Percentiles rank a stretch among this genome's conserved stretches.
These are phyloP conservation scores for Lanmaoa rubissima DNA, from an alignment of 768 basidiomycete genomes.

Conservation along the genomic window DNA sequence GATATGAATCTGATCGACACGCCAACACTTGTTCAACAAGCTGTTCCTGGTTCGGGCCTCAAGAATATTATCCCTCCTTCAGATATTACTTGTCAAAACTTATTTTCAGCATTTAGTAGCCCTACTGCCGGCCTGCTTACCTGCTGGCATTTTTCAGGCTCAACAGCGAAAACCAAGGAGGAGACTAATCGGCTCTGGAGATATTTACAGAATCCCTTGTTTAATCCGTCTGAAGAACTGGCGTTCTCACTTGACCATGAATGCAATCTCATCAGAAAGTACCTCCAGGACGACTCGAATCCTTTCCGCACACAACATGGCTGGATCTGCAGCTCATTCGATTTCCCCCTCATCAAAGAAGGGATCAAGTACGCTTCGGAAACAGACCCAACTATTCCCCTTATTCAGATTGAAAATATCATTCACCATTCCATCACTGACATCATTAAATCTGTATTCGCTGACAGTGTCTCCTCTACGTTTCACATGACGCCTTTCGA, in stretches of 20 bases:
- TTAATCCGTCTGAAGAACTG: slow-evolving; percentile 4
- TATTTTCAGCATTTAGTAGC: not conserved
- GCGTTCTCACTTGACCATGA: not conserved
- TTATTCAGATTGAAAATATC: not conserved
- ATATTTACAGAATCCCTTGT: slow-evolving; percentile 22
- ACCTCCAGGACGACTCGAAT: slow-evolving; percentile 1
- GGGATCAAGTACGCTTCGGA: no score
- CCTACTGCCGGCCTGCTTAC: not conserved
- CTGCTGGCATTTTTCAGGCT: not conserved
- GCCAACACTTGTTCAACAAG: not conserved
- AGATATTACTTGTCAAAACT: not conserved
- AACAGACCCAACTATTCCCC: no score
- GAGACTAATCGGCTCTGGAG: slow-evolving; percentile 20
- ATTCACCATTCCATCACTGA: not conserved
- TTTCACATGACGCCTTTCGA: slow-evolving; percentile 4
- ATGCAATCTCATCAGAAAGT: not conserved
- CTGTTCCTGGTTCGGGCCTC: not conserved
- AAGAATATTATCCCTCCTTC: not conserved
- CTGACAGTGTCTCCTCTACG: not conserved
- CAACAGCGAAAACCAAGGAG: not conserved
- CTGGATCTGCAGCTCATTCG: slow-evolving; percentile 1
- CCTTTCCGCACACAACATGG: slow-evolving; percentile 6
- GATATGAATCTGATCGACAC: not conserved
- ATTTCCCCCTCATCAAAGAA: not conserved
- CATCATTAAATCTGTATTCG: slow-evolving; percentile 2